A percentile compares a stretch with the other conserved stretches of the same genome.
These are phyloP conservation scores for Fraxinus albicans DNA, from an alignment of 305 asterid species.

Conservation along the genomic window DNA sequence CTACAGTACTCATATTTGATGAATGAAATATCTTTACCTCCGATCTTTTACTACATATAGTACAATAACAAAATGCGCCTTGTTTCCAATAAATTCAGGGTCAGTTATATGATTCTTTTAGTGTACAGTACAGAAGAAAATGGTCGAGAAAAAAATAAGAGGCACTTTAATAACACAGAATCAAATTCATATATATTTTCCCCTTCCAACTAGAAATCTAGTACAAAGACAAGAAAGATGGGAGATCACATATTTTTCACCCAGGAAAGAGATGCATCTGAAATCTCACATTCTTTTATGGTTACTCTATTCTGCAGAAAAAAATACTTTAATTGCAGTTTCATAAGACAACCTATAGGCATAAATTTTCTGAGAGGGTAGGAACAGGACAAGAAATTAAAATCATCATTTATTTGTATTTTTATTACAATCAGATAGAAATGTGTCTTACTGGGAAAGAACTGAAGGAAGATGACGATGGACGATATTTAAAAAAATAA, in stretches of 20 bases:
- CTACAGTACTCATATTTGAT: not conserved
- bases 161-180: not conserved
- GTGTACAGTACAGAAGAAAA: not conserved
- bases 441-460: slow-evolving; percentile 15
- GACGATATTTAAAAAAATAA: not conserved
- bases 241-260: slow-evolving; percentile 4
- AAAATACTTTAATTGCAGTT: not conserved
- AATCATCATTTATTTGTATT: not conserved
- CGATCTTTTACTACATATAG: too few relatives aligned
- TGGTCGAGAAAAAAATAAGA: not conserved
- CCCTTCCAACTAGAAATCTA: not conserved
- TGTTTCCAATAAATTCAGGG: not conserved
- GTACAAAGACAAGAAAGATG: not conserved
- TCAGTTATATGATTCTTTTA: not conserved
- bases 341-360: not conserved
- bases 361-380: not conserved
- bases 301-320: not conserved
- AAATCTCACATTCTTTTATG: not conserved
- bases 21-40: not conserved
- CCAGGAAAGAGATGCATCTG: slow-evolving; percentile 9
- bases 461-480: slow-evolving; percentile 18
- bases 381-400: not conserved
- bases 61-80: not conserved
- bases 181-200: not conserved
- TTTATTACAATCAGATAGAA: slow-evolving; percentile 4